Base-by-base conservation (phyloP, 345 rosid species). In the Ceriops zippeliana region DNA sequence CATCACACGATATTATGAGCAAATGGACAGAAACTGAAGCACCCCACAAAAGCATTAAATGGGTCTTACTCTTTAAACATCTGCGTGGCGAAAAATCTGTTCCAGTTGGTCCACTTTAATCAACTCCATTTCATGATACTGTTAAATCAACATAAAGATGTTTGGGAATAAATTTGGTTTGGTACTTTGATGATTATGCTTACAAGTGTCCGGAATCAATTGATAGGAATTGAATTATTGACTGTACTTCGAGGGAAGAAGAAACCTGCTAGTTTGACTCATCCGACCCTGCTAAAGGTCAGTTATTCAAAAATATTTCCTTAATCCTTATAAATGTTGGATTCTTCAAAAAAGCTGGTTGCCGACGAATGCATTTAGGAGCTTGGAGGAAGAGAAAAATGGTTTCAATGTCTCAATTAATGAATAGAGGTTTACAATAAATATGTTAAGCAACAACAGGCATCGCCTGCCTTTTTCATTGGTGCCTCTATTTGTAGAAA, bases 401-500 rank as follows among this genome's bases (percentile, higher is more conserved):
- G 21, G 21, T 10, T 11, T 38, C 47, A 16, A 38, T 38, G 1
- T 38, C 30, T 9, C 24, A 73, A 49, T 76, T 37, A 76, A 70
- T 76, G 74, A 73, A 69, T 37, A 15, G 58, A 63, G 34, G 56
- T 73, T 13, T 70, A 70, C 63, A 62, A 21, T 5, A 62, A 21
- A 52, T 34, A 31, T 1, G 60, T 32, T 51, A 66, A 69, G 79
- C 69, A 66, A 26, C 31, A 46, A 61, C 31, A 46, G n/a, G 38
- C 15, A 46, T 67, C 53, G 52, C 38, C 37, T 9, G 22, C 27
- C 64, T 61, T 51, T 24, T 63, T 62, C 0, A 34, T 7, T 58
- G 42, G 46, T 78, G 65, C 46, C 70, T 63, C 78, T 38, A 54
- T 69, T 58, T 70, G 52, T 54, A 63, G 80, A 78, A 78, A 76